Evolutionary conservation across 441 rosid genomes (phyloP).

Genomic region (Euphorbia corollata): DNA sequence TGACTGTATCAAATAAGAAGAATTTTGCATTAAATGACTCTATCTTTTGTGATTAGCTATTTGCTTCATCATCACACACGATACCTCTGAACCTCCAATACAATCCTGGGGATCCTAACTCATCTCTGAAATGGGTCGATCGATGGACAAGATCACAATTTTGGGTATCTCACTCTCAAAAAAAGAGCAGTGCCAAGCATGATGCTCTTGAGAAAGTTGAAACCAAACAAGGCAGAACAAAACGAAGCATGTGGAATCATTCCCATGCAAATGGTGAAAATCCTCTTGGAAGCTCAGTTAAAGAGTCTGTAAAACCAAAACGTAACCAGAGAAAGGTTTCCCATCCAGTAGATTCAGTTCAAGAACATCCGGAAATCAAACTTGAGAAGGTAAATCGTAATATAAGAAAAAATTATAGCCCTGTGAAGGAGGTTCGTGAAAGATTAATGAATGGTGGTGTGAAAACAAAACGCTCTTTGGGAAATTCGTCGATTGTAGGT

Average conservation of each 20-base stretch:
- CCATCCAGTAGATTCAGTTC: conserved; percentile 16
- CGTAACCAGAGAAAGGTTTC: conserved; percentile 39
- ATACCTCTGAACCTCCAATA: conserved; percentile 45
- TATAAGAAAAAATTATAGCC: conserved; percentile 41
- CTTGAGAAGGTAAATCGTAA: conserved; percentile 40
- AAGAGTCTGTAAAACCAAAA: conserved; percentile 43
- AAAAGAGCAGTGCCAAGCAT: conserved; percentile 36
- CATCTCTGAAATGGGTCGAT: conserved; percentile 55
- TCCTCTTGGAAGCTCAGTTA: conserved; percentile 30
- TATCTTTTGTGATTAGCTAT: conserved; percentile 34
- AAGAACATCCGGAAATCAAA: conserved; percentile 40
- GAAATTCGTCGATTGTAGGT: conserved; percentile 31
- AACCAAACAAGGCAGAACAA: conserved; percentile 33
- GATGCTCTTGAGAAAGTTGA: conserved; percentile 30
- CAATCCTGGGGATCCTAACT: conserved; percentile 54
- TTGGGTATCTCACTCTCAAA: conserved; percentile 44
- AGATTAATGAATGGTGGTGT: conserved; percentile 35
- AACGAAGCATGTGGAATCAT: conserved; percentile 36
- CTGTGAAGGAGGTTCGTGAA: conserved; percentile 35
- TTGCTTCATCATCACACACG: conserved; percentile 39
- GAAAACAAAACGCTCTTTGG: conserved; percentile 35
- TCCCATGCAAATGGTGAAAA: conserved; percentile 32
- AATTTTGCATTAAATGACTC: neutral
- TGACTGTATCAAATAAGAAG: neutral
- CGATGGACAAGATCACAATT: conserved; percentile 64